Evolutionary conservation across 345 rosid genomes (phyloP), one percentile per base, ranked within the genome.

Genomic region (Brassica incana): DNA sequence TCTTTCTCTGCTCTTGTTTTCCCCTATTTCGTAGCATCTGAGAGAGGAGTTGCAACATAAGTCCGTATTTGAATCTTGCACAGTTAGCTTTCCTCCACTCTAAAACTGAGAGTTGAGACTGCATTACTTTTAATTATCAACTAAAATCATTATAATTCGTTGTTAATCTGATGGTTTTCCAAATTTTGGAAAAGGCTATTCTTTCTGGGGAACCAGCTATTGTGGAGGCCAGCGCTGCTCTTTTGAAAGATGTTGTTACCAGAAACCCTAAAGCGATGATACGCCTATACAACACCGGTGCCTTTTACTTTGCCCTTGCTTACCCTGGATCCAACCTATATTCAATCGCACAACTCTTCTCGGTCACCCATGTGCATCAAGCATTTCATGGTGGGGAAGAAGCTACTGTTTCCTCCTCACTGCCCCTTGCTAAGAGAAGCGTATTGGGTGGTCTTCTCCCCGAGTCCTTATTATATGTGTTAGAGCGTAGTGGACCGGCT

Each of bases 341-440:
- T 73, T 87, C 97, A 18, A 93, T 95, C 65, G 91, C 99, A 67
- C 98, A 91, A 82, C 92, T 95, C 67, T 95, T 95, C 85, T 84
- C 94, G 5, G 90, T 81, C 48, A 95, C 99, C 85, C 99, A 95
- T 76, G 91, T 93, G 76, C 97, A 91, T 87, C 99, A 95, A 90
- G 98, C 99, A 72, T 95, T 95, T 82, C 99, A 95, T 88, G 99
- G 99, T 66, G 99, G 99, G 65, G 98, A 95, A 87, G 97, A 95
- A 84, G 99, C 99, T 81, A 97, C 99, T 80, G 97, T 95, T 80
- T 91, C 99, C 64, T 87, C 97, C 8, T 93, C 99, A 64, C 79
- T 95, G 77, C 98, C 98, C 71, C 90, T 95, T 67, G 99, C 99
- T 64, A 95, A 95, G 84, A 89, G 97, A 71, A 95, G 99, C 60